Conservation (phyloP, 2,329 filamentous ascomycete species). For the Didymella keratinophila region DNA sequence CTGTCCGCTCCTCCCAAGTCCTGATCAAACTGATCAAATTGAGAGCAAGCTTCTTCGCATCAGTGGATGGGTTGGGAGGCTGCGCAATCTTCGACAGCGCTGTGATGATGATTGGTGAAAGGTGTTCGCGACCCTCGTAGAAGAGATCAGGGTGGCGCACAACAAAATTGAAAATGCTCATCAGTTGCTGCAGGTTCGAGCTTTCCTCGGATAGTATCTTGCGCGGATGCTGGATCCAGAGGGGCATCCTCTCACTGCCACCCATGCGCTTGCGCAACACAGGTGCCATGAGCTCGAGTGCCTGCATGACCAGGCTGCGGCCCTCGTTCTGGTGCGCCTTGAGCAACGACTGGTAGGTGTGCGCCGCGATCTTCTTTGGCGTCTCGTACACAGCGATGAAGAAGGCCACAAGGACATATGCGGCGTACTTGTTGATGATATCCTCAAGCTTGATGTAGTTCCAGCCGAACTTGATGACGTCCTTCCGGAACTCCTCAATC, state of each 20-base stretch:
- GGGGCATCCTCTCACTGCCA: slow-evolving; percentile 74
- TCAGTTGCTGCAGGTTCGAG: slow-evolving; percentile 93
- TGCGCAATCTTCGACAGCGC: slow-evolving; percentile 87
- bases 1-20: slow-evolving; percentile 87
- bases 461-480: slow-evolving; percentile 99
- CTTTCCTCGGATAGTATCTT: slow-evolving; percentile 94
- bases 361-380: slow-evolving; percentile 91
- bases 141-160: slow-evolving; percentile 92
- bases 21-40: slow-evolving; percentile 91
- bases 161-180: slow-evolving; percentile 96
- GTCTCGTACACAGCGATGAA: slow-evolving; percentile 98
- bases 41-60: slow-evolving; percentile 89
- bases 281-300: slow-evolving; percentile 92
- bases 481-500: slow-evolving; percentile 90
- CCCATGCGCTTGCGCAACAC: slow-evolving; percentile 86
- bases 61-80: slow-evolving; percentile 83
- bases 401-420: slow-evolving; percentile 95
- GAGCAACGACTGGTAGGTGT: slow-evolving; percentile 91
- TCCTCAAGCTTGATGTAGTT: slow-evolving; percentile 96
- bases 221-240: slow-evolving; percentile 89
- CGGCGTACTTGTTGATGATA: slow-evolving; percentile 98
- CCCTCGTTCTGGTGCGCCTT: slow-evolving; percentile 96
- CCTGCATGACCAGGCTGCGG: slow-evolving; percentile 88
- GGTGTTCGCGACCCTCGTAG: slow-evolving; percentile 92
- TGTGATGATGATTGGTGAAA: slow-evolving; percentile 85